Evolutionary conservation across 1,284 basidiomycete species (phyloP), one percentile per base, ranked within the genome.

Genomic region (Heliocybe sulcata): DNA sequence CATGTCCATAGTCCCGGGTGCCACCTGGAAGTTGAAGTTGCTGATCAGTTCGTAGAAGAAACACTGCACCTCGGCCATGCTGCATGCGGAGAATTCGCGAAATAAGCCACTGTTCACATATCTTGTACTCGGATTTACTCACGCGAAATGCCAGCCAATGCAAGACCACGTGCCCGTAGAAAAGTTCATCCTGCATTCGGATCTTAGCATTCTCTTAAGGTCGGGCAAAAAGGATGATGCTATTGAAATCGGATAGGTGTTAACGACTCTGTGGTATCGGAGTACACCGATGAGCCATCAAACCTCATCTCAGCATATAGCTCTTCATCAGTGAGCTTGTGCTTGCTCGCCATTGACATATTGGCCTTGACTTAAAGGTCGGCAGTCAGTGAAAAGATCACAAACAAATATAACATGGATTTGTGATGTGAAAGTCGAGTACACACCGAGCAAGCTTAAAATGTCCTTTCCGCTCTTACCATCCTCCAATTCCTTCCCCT

Each of bases 141-240:
- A 49, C 47, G 47, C 47, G 20, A 49, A 26, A 6, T 22, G 22
- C 47, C 47, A 49, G n/a, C 47, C 47, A 11, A 49, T 49, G 22
- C 47, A 49, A 4, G 47, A 49, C 27, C 52, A 16, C 16, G 27
- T 11, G 2, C 29, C 47, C 2, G 4, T 35, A 2, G 29, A 38
- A 27, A 51, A 47, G 48, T 33, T 50, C 50, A 56, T 48, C 12
- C 54, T 48, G 55, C 55, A 22, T n/a, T 4, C 4, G 4, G 8
- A 9, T 20, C 6, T 20, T 6, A 49, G 6, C 22, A 16, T 8
- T 49, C 47, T 14, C 12, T 25, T 22, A 22, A 12, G 60, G 57
- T 14, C 62, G 62, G 10, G 58, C 59, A 27, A 61, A 58, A 2
- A 63, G 52, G 42, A 63, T 52, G 33, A 55, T 56, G 25, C 57